Conservation (phyloP, 2,329 filamentous ascomycete genomes). For the Ustulina deusta region DNA sequence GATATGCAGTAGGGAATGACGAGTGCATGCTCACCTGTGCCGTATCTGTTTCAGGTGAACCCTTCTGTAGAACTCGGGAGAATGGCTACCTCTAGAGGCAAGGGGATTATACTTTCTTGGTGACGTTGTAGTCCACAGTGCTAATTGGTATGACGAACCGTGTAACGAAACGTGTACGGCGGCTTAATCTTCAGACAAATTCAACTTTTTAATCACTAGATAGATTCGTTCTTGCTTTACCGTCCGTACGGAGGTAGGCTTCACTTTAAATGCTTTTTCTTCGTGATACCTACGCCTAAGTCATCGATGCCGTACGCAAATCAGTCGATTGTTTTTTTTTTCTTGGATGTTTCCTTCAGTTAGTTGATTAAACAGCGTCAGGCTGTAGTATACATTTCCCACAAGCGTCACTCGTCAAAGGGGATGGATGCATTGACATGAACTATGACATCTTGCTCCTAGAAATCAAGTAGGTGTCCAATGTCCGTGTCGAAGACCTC, state of each 20-base stretch:
- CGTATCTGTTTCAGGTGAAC: constrained; percentile 17
- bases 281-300: background rate
- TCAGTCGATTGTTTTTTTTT: background rate
- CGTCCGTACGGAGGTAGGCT: background rate
- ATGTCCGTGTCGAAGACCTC: background rate
- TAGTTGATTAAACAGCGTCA: background rate
- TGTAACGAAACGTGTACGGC: background rate
- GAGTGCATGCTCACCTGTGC: constrained; percentile 6
- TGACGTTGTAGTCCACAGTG: background rate
- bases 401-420: background rate
- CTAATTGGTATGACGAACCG: background rate
- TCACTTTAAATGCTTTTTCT: background rate
- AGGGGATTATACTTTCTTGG: background rate
- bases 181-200: no score
- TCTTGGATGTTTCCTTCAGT: background rate
- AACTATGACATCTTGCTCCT: background rate
- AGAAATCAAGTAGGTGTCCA: background rate
- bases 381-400: background rate
- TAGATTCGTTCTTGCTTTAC: background rate
- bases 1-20: background rate
- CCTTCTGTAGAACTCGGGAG: background rate
- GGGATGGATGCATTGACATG: background rate
- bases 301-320: background rate
- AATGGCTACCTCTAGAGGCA: no score
- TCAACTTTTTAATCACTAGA: no score